Evolutionary conservation across 768 basidiomycete genomes (phyloP), one percentile per base, ranked within the genome.

Genomic region (Agaricus sinodeliciosus): DNA sequence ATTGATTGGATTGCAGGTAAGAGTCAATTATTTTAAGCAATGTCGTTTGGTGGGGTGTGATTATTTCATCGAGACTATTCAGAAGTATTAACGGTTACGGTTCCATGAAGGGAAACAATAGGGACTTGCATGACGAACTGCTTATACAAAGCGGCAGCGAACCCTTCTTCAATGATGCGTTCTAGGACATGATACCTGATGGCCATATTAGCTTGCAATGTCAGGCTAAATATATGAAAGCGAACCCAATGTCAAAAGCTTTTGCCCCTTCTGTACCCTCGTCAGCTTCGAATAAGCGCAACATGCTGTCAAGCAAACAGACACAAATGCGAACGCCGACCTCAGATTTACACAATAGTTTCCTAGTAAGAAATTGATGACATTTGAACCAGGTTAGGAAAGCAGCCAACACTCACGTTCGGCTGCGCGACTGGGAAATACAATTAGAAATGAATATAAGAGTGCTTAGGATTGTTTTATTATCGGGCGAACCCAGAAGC

Each of bases 21-120:
- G 90, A 87, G 63, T 95, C 94, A 11, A 94, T 71, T 13, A 95
- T 72, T 67, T 94, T 94, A 54, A 96, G 79, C 9, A 95, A 70
- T n/a, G 81, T 87, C 3, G 84, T 90, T 65, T 95, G 94, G 58
- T 87, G 84, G 0, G 92, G 90, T 4, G 89, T 82, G 37, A 94
- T 78, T 11, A 83, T 74, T 68, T 93, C 91, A 43, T 78, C 81
- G 19, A 69, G 56, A 54, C 90, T 90, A 64, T 28, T 45, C 36
- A 28, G 42, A 35, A 5, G 11, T 27, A 31, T 42, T 26, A 28
- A 27, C 40, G 8, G 57, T 57, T 36, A 58, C 31, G 31, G 43
- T 18, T 48, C 19, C 19, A 11, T 34, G 44, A 48, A 46, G n/a
- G 37, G 16, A 25, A 22, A 43, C 18, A 41, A 58, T 15, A 27